Conservation (phyloP, 257 asterid genomes). For the Solanum medicagineum region DNA sequence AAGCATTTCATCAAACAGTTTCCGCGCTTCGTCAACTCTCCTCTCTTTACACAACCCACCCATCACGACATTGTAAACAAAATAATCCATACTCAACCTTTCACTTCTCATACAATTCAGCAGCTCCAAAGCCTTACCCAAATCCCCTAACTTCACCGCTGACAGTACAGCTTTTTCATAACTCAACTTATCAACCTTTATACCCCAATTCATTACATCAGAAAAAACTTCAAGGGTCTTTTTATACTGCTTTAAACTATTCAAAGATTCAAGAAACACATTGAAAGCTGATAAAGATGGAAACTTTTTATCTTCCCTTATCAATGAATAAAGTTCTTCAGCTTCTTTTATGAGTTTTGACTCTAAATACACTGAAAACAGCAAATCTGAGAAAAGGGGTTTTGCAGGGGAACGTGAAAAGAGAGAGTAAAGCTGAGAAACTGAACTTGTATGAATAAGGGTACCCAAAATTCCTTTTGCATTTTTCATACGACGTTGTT, state of each 20-base stretch:
- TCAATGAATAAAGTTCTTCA: conserved; percentile 29
- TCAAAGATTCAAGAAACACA: conserved; percentile 50
- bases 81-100: conserved; percentile 31
- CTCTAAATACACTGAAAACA: conserved; percentile 46
- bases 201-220: conserved; percentile 38
- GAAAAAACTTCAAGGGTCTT: conserved; percentile 33
- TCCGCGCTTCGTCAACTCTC: conserved; percentile 49
- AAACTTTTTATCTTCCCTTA: conserved; percentile 35
- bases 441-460: conserved; percentile 29
- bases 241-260: conserved; percentile 16
- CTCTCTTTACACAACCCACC: conserved; percentile 67
- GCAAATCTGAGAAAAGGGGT: conserved; percentile 26
- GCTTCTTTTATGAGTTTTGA: conserved; percentile 46
- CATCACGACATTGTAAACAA: conserved; percentile 73
- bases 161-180: conserved; percentile 71
- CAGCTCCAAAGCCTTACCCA: conserved; percentile 36
- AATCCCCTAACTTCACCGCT: conserved; percentile 51
- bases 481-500: conserved; percentile 38
- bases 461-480: conserved; percentile 33
- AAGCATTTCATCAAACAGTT: conserved; percentile 69
- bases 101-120: conserved; percentile 31
- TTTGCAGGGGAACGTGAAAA: conserved; percentile 30
- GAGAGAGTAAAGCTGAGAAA: conserved; percentile 30
- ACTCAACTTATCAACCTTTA: conserved; percentile 45
- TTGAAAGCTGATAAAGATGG: conserved; percentile 47